These are phyloP conservation scores for Exophiala oligosperma DNA, from an alignment of 2,329 filamentous ascomycete species.

Conservation along the genomic window DNA sequence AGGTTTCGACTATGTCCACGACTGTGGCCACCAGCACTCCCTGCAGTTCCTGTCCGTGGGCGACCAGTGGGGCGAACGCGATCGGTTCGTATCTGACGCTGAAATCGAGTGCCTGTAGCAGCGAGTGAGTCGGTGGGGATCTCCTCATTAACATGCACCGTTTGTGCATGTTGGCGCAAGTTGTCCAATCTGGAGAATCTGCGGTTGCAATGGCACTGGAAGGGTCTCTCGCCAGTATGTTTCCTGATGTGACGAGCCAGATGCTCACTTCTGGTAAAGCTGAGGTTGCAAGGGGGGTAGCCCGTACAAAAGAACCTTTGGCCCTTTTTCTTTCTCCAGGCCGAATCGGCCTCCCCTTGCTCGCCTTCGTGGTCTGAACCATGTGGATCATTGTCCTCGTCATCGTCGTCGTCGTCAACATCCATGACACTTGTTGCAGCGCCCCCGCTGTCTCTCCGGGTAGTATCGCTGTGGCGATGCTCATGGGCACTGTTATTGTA, in stretches of 20 bases:
- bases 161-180: constrained; percentile 92
- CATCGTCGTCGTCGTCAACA: constrained; percentile 21
- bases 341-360: constrained; percentile 63
- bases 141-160: constrained; percentile 95
- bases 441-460: constrained; percentile 6
- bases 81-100: constrained; percentile 87
- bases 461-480: neutral
- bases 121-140: constrained; percentile 93
- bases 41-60: constrained; percentile 73
- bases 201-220: constrained; percentile 91
- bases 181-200: constrained; percentile 95
- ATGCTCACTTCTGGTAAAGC: constrained; percentile 95
- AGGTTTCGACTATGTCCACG: constrained; percentile 82
- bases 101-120: constrained; percentile 86
- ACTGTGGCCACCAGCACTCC: constrained; percentile 68
- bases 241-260: constrained; percentile 93
- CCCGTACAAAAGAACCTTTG: constrained; percentile 96
- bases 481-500: neutral
- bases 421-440: constrained; percentile 21
- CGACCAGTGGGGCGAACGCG: constrained; percentile 73
- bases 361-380: constrained; percentile 66
- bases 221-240: constrained; percentile 95
- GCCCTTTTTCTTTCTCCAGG: constrained; percentile 92
- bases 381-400: constrained; percentile 62
- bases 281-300: constrained; percentile 88